Evolutionary conservation across 164 flowering plant genomes (phyloP).

Genomic region (Dillenia suffruticosa): DNA sequence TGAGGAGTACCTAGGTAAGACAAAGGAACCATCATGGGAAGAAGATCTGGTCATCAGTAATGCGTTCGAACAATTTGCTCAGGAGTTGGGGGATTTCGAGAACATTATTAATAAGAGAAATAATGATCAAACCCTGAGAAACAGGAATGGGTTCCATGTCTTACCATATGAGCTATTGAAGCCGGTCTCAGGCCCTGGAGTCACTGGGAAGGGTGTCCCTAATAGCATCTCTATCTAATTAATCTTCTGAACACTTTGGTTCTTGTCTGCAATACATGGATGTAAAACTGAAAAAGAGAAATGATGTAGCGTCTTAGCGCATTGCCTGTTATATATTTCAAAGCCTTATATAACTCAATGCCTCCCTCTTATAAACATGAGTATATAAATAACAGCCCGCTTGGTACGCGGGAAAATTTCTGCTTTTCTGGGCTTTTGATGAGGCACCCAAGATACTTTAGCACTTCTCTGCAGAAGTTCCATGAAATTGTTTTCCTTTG

Average conservation of each 20-base stretch:
- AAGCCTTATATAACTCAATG: no score
- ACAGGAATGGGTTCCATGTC: conserved; percentile 37
- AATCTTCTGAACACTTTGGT: no score
- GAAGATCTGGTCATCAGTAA: conserved; percentile 16
- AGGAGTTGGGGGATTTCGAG: conserved; percentile 28
- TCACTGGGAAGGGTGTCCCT: conserved; percentile 25
- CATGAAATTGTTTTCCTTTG: no score
- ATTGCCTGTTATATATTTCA: no score
- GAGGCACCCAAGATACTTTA: no score
- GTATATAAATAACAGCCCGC: no score
- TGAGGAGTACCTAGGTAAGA: conserved; percentile 35
- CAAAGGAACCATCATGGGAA: conserved; percentile 24
- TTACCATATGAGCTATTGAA: conserved; percentile 38
- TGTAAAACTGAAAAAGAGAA: background rate
- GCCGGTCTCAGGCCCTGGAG: conserved; percentile 30
- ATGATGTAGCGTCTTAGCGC: no score
- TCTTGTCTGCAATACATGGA: no score
- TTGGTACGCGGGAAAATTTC: no score
- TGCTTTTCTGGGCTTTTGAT: no score
- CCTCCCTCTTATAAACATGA: no score
- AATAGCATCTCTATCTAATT: conserved; percentile 26
- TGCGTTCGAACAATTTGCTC: conserved; percentile 23
- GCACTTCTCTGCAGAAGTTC: no score
- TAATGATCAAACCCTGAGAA: conserved; percentile 16
- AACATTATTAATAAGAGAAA: conserved; percentile 35